These are phyloP conservation scores for Tylopilus balloui DNA, from an alignment of 768 basidiomycete genomes.

Conservation along the genomic window DNA sequence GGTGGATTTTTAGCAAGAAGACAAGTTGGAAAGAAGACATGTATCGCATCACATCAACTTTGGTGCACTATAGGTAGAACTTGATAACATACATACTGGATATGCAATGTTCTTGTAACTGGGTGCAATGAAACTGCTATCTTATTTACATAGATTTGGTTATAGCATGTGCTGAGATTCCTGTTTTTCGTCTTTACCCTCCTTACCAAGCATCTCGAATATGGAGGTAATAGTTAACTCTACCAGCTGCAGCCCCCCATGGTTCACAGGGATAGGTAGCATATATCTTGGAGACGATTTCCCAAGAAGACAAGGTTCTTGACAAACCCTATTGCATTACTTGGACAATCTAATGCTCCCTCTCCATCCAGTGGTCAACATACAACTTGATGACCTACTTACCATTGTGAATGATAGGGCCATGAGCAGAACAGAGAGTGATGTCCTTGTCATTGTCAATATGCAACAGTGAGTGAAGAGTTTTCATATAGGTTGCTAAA, in stretches of 20 bases:
- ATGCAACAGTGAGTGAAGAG: conserved; percentile 48
- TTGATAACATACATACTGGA: conserved; percentile 17
- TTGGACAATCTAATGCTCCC: conserved; percentile 73
- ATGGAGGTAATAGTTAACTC: conserved; percentile 63
- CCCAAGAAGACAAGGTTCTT: conserved; percentile 55
- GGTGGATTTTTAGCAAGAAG: conserved; percentile 65
- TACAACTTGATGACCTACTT: conserved; percentile 61
- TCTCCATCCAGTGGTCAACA: conserved; percentile 72
- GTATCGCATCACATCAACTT: conserved; percentile 96
- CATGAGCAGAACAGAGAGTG: conserved; percentile 84
- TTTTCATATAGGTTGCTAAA: conserved; percentile 62
- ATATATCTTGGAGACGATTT: conserved; percentile 64
- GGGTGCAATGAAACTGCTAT: background rate
- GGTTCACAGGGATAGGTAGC: conserved; percentile 64
- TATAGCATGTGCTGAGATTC: conserved; percentile 20
- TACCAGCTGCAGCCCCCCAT: conserved; percentile 67
- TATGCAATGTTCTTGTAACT: conserved; percentile 7
- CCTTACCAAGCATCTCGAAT: conserved; percentile 57
- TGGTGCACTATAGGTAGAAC: conserved; percentile 67
- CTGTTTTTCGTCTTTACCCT: conserved; percentile 51
- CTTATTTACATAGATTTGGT: background rate
- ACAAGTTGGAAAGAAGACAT: conserved; percentile 84
- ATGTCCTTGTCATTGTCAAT: conserved; percentile 37
- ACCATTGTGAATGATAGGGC: conserved; percentile 68
- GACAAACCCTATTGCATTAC: conserved; percentile 39